Percentiles rank a stretch among this genome's conserved stretches.
These are phyloP conservation scores for Sugiyamaella qingdaonensis DNA, from an alignment of 805 yeast genomes.

Conservation along the genomic window DNA sequence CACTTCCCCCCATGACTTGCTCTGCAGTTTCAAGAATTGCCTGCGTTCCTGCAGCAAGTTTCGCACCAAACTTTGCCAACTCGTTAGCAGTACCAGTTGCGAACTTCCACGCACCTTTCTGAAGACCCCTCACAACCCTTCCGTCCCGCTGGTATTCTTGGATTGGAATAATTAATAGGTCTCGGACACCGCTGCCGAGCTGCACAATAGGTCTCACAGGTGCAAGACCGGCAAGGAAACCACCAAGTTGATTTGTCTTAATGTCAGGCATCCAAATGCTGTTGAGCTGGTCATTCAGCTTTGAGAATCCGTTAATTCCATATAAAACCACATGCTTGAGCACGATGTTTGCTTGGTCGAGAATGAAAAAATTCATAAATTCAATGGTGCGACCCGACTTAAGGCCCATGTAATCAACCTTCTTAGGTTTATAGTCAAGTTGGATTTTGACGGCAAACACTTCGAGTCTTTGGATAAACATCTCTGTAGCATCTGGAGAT, in stretches of 20 bases:
- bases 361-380: slow-evolving; percentile 78
- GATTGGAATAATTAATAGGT: slow-evolving; percentile 67
- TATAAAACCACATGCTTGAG: slow-evolving; percentile 59
- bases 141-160: slow-evolving; percentile 74
- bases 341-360: slow-evolving; percentile 77
- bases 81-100: slow-evolving; percentile 78
- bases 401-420: slow-evolving; percentile 76
- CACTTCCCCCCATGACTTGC: slow-evolving; percentile 70
- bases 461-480: slow-evolving; percentile 63
- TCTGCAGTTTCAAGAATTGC: slow-evolving; percentile 75
- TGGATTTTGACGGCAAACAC: slow-evolving; percentile 48
- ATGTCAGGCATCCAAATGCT: slow-evolving; percentile 88
- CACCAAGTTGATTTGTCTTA: slow-evolving; percentile 71
- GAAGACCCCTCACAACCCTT: slow-evolving; percentile 60
- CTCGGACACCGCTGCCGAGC: slow-evolving; percentile 73
- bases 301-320: slow-evolving; percentile 74
- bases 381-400: slow-evolving; percentile 84
- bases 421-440: slow-evolving; percentile 89
- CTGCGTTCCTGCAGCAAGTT: slow-evolving; percentile 85
- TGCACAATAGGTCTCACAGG: slow-evolving; percentile 75
- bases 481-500: slow-evolving; percentile 31
- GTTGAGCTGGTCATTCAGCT: slow-evolving; percentile 51
- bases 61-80: slow-evolving; percentile 74
- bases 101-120: slow-evolving; percentile 70
- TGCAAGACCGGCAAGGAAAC: slow-evolving; percentile 77